Base-by-base conservation (phyloP, 2,329 filamentous ascomycete genomes). In the Knoxdaviesia capensis region DNA sequence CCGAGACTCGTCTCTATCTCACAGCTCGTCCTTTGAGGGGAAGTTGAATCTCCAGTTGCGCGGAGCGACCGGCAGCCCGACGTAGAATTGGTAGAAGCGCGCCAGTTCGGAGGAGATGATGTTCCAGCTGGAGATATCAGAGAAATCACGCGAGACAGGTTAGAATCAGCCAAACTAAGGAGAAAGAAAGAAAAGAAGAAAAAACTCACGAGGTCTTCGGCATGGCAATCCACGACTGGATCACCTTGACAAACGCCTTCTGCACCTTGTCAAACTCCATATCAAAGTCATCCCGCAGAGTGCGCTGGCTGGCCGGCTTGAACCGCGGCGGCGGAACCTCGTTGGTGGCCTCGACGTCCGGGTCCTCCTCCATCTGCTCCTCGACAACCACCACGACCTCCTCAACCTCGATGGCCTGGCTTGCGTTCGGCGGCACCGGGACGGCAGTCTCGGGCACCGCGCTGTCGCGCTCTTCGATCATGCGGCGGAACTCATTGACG, bases 121-220 rank as follows among this genome's bases (percentile, higher is more conserved):
- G 8, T 59, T 41, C 49, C 55, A 66, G 1, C 65, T 68, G 20
- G 43, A 46, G 39, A 35, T 41, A 40, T 10, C 36, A 20, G 20
- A 31, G 20, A 30, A 3, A 28, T 20, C 6, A 7, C 10, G n/a
- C 4, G 34, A 31, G n/a, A 20, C 20, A 20, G 20, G 20, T 20
- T 20, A 20, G 20, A 20, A 20, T 20, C 2, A 32, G 7, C 29
- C 8, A 31, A 28, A 35, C 30, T 3, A 33, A 36, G 31, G 7
- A 39, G 37, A 28, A 4, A 31, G 5, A 40, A 41, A 41, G 28
- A 39, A 38, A 20, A 29, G 36, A 36, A 33, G 36, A 37, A 10
- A 11, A 35, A 45, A 74, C 82, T 74, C 69, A 90, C 81, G 81
- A 44, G 47, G 69, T 69, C 38, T 59, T 64, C 0, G 87, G 87